These are phyloP conservation scores for Globisporangium radiosum DNA, from an alignment of 352 stramenopile species.

Conservation along the genomic window DNA sequence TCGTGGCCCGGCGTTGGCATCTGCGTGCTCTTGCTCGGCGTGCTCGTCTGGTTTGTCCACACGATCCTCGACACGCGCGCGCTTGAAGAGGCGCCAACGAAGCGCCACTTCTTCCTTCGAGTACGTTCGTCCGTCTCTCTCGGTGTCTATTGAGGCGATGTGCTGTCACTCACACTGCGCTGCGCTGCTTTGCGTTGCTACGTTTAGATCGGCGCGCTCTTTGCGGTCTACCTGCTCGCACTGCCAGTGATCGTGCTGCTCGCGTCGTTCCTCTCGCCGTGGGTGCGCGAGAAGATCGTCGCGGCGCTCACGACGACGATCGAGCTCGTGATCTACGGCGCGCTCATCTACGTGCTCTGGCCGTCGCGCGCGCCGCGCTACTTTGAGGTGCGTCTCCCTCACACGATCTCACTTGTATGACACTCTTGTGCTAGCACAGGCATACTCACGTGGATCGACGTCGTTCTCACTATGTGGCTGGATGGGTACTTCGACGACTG, in stretches of 20 bases:
- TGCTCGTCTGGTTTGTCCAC: slow-evolving; percentile 57
- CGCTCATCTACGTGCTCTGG: slow-evolving; percentile 68
- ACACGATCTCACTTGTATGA: not conserved
- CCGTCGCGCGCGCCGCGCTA: slow-evolving; percentile 58
- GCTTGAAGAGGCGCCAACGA: slow-evolving; percentile 45
- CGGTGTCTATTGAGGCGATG: not conserved
- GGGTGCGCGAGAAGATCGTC: slow-evolving; percentile 75
- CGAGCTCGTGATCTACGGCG: slow-evolving; percentile 47
- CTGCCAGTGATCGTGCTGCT: slow-evolving; percentile 65
- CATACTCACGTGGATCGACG: no score
- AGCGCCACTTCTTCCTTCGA: slow-evolving; percentile 58
- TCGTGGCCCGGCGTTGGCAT: slow-evolving; percentile 67
- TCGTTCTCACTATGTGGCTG: no score
- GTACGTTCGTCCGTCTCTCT: slow-evolving; percentile 13
- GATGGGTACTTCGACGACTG: no score
- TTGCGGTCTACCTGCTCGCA: slow-evolving; percentile 64
- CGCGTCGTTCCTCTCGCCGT: slow-evolving; percentile 68
- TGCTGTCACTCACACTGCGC: no score
- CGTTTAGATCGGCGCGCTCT: slow-evolving; percentile 48
- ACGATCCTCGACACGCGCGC: slow-evolving; percentile 63
- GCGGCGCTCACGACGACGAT: slow-evolving; percentile 40
- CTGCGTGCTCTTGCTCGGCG: slow-evolving; percentile 48
- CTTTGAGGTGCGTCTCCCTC: slow-evolving; percentile 51
- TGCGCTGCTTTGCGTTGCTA: no score
- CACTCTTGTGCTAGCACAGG: not conserved